Conservation (phyloP, 768 basidiomycete species). For the Pulveroboletus sp. region DNA sequence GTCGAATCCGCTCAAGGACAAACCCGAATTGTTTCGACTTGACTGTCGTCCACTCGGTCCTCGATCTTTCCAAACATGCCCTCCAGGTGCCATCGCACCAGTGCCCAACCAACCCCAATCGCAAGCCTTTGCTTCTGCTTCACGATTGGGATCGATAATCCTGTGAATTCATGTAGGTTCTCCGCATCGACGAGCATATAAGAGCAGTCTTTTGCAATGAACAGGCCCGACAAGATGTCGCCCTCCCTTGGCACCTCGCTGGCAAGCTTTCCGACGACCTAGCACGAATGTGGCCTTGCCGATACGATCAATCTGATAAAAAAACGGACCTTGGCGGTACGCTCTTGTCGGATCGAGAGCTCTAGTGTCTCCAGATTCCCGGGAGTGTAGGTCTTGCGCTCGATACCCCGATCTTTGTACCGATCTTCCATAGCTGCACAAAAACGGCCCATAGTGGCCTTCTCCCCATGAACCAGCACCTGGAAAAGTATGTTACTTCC, state of each 20-base stretch:
- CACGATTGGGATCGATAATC: slow-evolving; percentile 78
- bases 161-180: slow-evolving; percentile 87
- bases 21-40: slow-evolving; percentile 64
- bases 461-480: slow-evolving; percentile 94
- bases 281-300: background rate
- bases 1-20: slow-evolving; percentile 19
- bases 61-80: slow-evolving; percentile 88
- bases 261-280: slow-evolving; percentile 93
- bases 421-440: slow-evolving; percentile 78
- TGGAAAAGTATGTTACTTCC: slow-evolving; percentile 24
- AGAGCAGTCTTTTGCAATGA: slow-evolving; percentile 90
- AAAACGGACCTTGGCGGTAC: slow-evolving; percentile 76
- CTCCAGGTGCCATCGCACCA: slow-evolving; percentile 95
- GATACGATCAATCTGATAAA: background rate
- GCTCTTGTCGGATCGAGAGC: slow-evolving; percentile 83
- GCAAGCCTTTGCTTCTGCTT: slow-evolving; percentile 81
- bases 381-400: slow-evolving; percentile 92
- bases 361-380: slow-evolving; percentile 85
- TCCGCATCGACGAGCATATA: slow-evolving; percentile 90
- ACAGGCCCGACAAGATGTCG: slow-evolving; percentile 74
- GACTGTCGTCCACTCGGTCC: slow-evolving; percentile 63
- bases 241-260: slow-evolving; percentile 64
- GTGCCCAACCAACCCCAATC: slow-evolving; percentile 82
- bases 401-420: slow-evolving; percentile 83
- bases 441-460: slow-evolving; percentile 85